A percentile compares a stretch with the other conserved stretches of the same genome.
phyloP scores from a whole-genome alignment of 768 basidiomycete species.

The Wakefieldia striispora region DNA sequence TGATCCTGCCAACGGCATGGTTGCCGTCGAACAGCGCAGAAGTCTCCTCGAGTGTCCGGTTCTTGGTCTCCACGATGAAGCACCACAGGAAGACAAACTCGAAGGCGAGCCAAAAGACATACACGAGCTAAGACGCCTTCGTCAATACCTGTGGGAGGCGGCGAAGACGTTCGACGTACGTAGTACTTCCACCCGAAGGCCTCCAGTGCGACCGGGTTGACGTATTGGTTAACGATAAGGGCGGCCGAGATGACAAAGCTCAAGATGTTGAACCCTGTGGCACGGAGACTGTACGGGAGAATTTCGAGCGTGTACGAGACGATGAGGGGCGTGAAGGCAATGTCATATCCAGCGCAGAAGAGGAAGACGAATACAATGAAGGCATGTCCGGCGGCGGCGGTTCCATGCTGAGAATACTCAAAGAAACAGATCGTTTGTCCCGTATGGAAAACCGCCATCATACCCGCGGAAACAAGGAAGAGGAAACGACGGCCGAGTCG shows the following conservation, averaged over 20 bases:
- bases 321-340: constrained; percentile 85
- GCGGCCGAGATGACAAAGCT: constrained; percentile 74
- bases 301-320: constrained; percentile 89
- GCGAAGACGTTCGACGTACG: constrained; percentile 31
- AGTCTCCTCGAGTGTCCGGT: constrained; percentile 77
- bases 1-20: constrained; percentile 42
- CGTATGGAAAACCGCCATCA: constrained; percentile 67
- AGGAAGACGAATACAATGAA: constrained; percentile 85
- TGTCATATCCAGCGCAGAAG: constrained; percentile 74
- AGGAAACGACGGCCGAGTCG: constrained; percentile 66
- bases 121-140: constrained; percentile 47
- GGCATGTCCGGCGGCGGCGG: constrained; percentile 53
- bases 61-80: constrained; percentile 71
- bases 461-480: constrained; percentile 56
- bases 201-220: constrained; percentile 76
- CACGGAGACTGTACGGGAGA: constrained; percentile 76
- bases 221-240: constrained; percentile 88
- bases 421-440: constrained; percentile 69
- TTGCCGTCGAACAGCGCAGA: constrained; percentile 77
- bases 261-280: constrained; percentile 83
- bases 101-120: constrained; percentile 66
- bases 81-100: constrained; percentile 66
- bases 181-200: constrained; percentile 75
- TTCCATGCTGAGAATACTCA: constrained; percentile 44
- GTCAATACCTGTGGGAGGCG: background rate